Percentiles rank a stretch among this genome's conserved stretches.
These are phyloP conservation scores for Penicillium sp. DNA, from an alignment of 2,329 filamentous ascomycete species.

Conservation along the genomic window DNA sequence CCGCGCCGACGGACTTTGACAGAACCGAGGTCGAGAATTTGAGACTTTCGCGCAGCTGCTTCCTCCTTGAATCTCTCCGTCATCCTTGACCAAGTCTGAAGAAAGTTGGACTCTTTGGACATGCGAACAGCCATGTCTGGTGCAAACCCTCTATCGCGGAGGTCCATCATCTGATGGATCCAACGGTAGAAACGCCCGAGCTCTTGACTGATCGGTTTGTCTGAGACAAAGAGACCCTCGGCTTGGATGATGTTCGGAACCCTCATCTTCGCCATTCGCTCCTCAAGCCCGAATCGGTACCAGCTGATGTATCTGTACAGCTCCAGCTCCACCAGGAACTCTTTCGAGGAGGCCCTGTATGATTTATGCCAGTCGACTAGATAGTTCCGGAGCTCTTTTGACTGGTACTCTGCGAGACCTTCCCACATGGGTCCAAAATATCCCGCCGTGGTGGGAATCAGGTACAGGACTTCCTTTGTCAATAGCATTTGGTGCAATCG, in stretches of 20 bases:
- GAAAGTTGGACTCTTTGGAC: neutral
- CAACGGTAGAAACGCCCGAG: slow-evolving; percentile 15
- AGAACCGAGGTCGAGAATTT: slow-evolving; percentile 4
- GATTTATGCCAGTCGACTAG: neutral
- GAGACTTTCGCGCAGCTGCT: neutral
- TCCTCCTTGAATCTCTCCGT: neutral
- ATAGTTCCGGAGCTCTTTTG: neutral
- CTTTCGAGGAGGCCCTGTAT: slow-evolving; percentile 4
- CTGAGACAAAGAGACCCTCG: slow-evolving; percentile 12
- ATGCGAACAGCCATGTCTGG: neutral
- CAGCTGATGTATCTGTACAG: slow-evolving; percentile 17
- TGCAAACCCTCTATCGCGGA: neutral
- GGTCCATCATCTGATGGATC: slow-evolving; percentile 1
- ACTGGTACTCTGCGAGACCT: neutral
- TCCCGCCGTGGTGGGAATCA: slow-evolving; percentile 7
- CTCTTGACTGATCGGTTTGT: slow-evolving; percentile 20
- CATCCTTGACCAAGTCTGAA: neutral
- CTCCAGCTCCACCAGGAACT: slow-evolving; percentile 1
- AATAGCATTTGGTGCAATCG: slow-evolving; percentile 1
- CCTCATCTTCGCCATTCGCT: slow-evolving; percentile 13
- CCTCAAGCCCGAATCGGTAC: slow-evolving; percentile 20
- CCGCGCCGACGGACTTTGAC: neutral
- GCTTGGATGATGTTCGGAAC: slow-evolving; percentile 10
- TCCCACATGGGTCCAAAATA: slow-evolving; percentile 4
- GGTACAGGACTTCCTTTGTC: slow-evolving; percentile 7